Evolutionary conservation across 2,329 filamentous ascomycete species (phyloP).

Genomic region (Spiromastix sp.): DNA sequence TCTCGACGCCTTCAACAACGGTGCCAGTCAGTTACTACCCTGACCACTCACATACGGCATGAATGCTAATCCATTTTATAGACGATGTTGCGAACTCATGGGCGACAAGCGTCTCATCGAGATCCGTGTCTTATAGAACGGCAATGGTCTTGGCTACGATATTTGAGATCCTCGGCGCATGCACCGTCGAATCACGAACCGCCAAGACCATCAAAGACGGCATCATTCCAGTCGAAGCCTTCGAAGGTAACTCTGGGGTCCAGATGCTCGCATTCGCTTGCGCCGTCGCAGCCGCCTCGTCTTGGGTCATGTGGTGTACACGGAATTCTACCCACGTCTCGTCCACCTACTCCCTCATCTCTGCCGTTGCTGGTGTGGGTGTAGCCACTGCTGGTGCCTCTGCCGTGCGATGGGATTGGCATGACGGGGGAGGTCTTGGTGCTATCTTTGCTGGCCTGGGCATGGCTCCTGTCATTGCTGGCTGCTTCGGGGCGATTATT

Average conservation of each 20-base stretch:
- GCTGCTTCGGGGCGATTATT: slow-evolving; percentile 54
- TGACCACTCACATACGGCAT: not conserved
- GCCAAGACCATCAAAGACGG: slow-evolving; percentile 73
- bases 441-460: slow-evolving; percentile 61
- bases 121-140: slow-evolving; percentile 60
- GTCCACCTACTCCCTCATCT: slow-evolving; percentile 62
- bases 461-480: slow-evolving; percentile 62
- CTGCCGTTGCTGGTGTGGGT: slow-evolving; percentile 58
- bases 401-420: slow-evolving; percentile 60
- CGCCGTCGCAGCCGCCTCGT: slow-evolving; percentile 53
- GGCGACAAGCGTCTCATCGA: slow-evolving; percentile 72
- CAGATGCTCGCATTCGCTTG: slow-evolving; percentile 60
- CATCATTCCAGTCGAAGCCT: slow-evolving; percentile 53
- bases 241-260: slow-evolving; percentile 51
- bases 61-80: slow-evolving; percentile 22
- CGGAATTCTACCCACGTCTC: slow-evolving; percentile 62
- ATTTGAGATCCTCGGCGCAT: slow-evolving; percentile 59
- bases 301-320: slow-evolving; percentile 76
- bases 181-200: slow-evolving; percentile 57
- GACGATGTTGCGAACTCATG: slow-evolving; percentile 79
- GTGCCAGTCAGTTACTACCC: slow-evolving; percentile 51
- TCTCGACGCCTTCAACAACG: slow-evolving; percentile 69
- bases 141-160: slow-evolving; percentile 57
- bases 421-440: slow-evolving; percentile 56
- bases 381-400: slow-evolving; percentile 54